Evolutionary conservation across 306 rosid species (phyloP).

Genomic region (Heteromeles arbutifolia): DNA sequence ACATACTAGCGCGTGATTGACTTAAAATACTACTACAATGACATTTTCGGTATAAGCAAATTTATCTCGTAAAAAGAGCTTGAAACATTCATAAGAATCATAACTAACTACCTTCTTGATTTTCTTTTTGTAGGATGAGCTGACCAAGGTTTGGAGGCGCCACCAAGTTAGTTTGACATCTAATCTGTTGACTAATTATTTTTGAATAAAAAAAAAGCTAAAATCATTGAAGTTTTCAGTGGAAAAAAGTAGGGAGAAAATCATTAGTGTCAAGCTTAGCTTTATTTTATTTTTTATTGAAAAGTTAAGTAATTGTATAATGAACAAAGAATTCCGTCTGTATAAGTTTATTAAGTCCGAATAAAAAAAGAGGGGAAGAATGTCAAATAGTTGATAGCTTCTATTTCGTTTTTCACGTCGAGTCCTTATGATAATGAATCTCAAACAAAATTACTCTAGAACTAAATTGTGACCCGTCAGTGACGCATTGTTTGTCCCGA

Average conservation of each 20-base stretch:
- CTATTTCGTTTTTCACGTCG: accelerated
- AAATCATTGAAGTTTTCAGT: constrained; percentile 1
- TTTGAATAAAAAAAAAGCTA: constrained; percentile 9
- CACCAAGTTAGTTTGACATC: constrained; percentile 12
- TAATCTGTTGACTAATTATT: neutral
- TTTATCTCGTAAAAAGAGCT: neutral
- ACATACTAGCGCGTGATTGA: neutral
- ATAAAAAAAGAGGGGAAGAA: accelerated
- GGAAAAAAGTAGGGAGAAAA: constrained; percentile 2
- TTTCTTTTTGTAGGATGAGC: constrained; percentile 32
- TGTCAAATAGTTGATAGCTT: accelerated
- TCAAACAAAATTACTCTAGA: too few species aligned
- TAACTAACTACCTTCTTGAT: constrained; percentile 3
- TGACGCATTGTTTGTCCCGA: too few species aligned
- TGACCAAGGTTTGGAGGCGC: constrained; percentile 2
- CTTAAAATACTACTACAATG: too few species aligned
- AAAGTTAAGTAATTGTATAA: too few species aligned
- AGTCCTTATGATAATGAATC: too few species aligned
- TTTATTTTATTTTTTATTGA: neutral
- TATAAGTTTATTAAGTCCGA: too few species aligned
- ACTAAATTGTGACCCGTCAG: too few species aligned
- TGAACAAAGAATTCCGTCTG: too few species aligned
- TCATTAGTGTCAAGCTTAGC: neutral
- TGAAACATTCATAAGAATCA: neutral
- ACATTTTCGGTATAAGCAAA: accelerated